phyloP scores from a whole-genome alignment of 208 protist genomes.

The Leishmania turanica region DNA sequence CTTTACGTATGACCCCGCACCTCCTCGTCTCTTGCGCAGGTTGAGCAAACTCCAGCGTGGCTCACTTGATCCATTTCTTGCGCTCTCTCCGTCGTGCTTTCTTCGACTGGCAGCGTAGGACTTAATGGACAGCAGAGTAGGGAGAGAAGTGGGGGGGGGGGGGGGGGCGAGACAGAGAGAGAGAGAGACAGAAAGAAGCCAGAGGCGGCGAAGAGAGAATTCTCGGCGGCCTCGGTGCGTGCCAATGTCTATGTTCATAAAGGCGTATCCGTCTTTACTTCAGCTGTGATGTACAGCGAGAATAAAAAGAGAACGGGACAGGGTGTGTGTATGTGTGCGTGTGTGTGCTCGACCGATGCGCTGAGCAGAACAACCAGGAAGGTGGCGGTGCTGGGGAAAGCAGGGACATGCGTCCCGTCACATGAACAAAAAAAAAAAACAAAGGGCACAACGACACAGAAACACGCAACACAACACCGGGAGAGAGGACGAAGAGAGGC shows the following conservation, averaged over 20 bases:
- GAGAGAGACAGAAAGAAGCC: background rate
- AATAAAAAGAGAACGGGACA: background rate
- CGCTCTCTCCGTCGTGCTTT: background rate
- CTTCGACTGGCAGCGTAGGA: background rate
- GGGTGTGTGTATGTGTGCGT: background rate
- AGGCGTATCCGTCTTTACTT: background rate
- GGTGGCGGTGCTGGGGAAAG: background rate
- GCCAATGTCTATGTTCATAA: background rate
- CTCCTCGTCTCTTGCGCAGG: background rate
- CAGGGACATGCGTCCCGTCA: slow-evolving; percentile 8
- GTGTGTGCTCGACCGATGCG: background rate
- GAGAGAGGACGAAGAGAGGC: background rate
- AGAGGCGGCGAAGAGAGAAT: background rate
- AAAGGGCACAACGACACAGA: background rate
- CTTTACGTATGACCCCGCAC: background rate
- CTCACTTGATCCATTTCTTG: background rate
- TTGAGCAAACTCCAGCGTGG: background rate
- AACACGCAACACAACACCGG: background rate
- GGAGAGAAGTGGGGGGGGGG: background rate
- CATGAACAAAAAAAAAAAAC: background rate
- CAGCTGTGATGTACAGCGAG: background rate
- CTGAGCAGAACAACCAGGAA: background rate
- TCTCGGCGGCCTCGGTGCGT: background rate
- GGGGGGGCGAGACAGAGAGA: too few species aligned
- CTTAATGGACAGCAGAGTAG: background rate